Conservation (phyloP, 2,329 filamentous ascomycete species). For the Pseudocercospora eumusae region DNA sequence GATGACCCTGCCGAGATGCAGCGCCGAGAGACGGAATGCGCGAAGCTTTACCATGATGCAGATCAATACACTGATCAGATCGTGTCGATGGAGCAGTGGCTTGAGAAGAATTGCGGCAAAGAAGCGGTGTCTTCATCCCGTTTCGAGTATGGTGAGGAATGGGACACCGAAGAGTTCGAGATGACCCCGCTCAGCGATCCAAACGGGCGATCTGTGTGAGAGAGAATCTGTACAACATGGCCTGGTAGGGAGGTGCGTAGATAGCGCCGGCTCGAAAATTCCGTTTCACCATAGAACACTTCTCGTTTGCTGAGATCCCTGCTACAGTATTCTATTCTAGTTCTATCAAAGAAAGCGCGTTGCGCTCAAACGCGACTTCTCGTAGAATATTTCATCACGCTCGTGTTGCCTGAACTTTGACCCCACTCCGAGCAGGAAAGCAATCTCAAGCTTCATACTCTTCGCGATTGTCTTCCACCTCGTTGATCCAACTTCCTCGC, state of each 20-base stretch:
- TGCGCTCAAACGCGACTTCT: background rate
- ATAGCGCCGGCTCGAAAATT: background rate
- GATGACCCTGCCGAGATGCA: constrained; percentile 50
- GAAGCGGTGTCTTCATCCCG: constrained; percentile 48
- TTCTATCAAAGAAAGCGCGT: background rate
- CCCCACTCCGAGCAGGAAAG: background rate
- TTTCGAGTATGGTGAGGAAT: constrained; percentile 55
- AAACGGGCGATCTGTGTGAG: background rate
- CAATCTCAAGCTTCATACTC: background rate
- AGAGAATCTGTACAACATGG: background rate
- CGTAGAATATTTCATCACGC: background rate
- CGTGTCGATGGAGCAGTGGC: constrained; percentile 49
- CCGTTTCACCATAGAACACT: background rate
- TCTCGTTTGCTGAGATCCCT: background rate
- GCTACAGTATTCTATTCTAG: no score
- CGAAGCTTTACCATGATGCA: constrained; percentile 35
- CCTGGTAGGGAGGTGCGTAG: background rate
- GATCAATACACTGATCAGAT: constrained; percentile 50
- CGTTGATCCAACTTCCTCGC: background rate
- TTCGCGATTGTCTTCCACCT: background rate
- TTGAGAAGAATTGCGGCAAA: constrained; percentile 46
- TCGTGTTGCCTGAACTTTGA: background rate
- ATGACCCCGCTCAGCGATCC: constrained; percentile 14
- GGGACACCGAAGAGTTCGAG: constrained; percentile 51
- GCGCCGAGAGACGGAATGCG: constrained; percentile 42